These are phyloP conservation scores for Licmophora abbreviata DNA, from an alignment of 108 stramenopile genomes.

Conservation along the genomic window DNA sequence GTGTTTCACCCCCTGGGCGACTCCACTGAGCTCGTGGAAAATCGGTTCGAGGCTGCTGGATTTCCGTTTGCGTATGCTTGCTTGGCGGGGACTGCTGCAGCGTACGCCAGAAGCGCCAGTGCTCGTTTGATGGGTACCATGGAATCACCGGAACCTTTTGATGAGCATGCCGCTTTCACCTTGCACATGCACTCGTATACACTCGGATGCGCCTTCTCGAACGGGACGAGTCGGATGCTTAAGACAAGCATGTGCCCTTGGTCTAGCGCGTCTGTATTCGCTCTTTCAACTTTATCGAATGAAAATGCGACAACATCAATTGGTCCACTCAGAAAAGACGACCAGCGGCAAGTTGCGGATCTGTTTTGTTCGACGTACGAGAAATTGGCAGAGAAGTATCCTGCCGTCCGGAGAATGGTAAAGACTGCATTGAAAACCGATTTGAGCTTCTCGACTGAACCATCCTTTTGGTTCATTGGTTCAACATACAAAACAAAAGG, in stretches of 20 bases:
- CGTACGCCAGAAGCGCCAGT: constrained; percentile 6
- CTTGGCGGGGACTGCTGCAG: constrained; percentile 17
- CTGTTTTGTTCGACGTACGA: constrained; percentile 41
- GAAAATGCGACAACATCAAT: not conserved
- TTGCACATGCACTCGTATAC: constrained; percentile 60
- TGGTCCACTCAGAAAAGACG: constrained; percentile 12
- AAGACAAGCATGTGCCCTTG: constrained; percentile 20
- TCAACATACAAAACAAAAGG: constrained; percentile 18
- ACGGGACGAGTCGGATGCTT: constrained; percentile 1
- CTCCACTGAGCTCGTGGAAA: constrained; percentile 5
- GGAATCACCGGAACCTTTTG: constrained; percentile 45
- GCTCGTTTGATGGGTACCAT: constrained; percentile 5
- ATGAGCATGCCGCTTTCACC: constrained; percentile 63
- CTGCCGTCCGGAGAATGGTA: constrained; percentile 64
- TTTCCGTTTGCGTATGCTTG: constrained; percentile 14
- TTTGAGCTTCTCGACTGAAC: constrained; percentile 13
- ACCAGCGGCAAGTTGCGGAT: constrained; percentile 33
- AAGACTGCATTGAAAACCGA: constrained; percentile 51
- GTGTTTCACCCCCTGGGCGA: constrained; percentile 25
- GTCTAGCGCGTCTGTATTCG: constrained; percentile 6
- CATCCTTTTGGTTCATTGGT: constrained; percentile 14
- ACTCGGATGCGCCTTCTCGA: constrained; percentile 24
- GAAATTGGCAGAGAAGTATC: constrained; percentile 35
- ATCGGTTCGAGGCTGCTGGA: constrained; percentile 8
- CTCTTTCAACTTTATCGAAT: constrained; percentile 9